Conservation (phyloP, 2,329 filamentous ascomycete genomes). For the Fulvia fulva region DNA sequence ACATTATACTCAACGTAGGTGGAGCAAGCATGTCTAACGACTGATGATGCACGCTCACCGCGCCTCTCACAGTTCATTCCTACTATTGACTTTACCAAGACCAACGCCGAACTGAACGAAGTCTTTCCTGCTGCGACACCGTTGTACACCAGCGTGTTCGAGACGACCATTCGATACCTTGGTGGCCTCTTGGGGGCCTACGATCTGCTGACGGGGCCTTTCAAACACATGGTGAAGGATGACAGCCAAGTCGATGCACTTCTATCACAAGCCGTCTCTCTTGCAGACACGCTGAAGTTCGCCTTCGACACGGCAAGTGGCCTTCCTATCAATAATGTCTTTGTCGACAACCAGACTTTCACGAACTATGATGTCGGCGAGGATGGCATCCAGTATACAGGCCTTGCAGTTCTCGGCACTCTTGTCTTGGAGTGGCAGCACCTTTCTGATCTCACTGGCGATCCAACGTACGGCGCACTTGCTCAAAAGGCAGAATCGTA, state of each 20-base stretch:
- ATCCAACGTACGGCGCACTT: constrained; percentile 62
- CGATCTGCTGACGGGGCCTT: constrained; percentile 67
- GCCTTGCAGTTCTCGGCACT: constrained; percentile 71
- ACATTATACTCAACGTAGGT: constrained; percentile 55
- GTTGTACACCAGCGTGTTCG: constrained; percentile 62
- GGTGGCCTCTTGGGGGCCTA: constrained; percentile 74
- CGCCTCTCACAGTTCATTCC: constrained; percentile 54
- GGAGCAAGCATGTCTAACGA: background rate
- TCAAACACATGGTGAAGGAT: constrained; percentile 30
- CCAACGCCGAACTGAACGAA: constrained; percentile 29
- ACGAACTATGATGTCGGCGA: constrained; percentile 27
- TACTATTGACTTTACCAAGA: constrained; percentile 65
- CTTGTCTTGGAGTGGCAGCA: constrained; percentile 81
- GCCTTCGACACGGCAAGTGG: constrained; percentile 74
- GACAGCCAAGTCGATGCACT: constrained; percentile 53
- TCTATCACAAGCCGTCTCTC: constrained; percentile 61
- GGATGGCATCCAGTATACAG: constrained; percentile 56
- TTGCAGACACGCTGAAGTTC: constrained; percentile 70
- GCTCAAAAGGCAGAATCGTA: constrained; percentile 62
- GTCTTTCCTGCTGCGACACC: constrained; percentile 24
- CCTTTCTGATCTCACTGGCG: constrained; percentile 69
- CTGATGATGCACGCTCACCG: no score
- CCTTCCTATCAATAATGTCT: constrained; percentile 67
- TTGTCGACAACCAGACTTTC: constrained; percentile 45
- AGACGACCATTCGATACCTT: constrained; percentile 86